Evolutionary conservation across 805 yeast genomes (phyloP), one percentile per base, ranked within the genome.

Genomic region (Priceomyces medius): DNA sequence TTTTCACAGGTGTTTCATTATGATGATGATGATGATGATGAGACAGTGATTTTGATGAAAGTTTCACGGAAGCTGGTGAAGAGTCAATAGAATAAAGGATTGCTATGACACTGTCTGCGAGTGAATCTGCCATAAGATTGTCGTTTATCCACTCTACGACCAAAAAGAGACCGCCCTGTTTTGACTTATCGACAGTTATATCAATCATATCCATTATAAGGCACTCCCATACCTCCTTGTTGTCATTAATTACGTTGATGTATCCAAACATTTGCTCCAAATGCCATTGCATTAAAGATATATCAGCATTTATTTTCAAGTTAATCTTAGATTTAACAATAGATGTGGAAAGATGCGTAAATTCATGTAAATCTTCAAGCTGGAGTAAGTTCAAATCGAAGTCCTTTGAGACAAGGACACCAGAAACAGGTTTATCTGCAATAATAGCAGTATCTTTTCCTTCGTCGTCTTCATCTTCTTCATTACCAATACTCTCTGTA

Each of bases 231-330:
- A 54, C 58, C 17, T 61, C 64, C 35, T 69, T 74, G 41, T 78
- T 81, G 49, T 82, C 88, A 39, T 71, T 71, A 3, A 80, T 42
- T 2, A 87, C 76, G 34, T 83, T 81, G 3, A 89, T 77, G 54
- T 74, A 78, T 1, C 97, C 98, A 73, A 91, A 93, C 99, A 93
- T 93, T 58, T 90, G 98, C 44, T 83, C 79, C 43, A 93, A 74
- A 58, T 93, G 98, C 89, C 95, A 93, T 45, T 78, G 76, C 45
- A 93, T 79, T 43, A 93, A 71, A 35, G 86, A 85, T 24, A 86
- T 77, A 33, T 85, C 86, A 3, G 97, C 95, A 56, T 83, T 81
- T 36, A 93, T 85, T 40, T 78, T 77, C 16, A 93, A 67, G 6
- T 81, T 74, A 59, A 91, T 97, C 49, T 85, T 76, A 49, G 95